Percentiles rank a stretch among this genome's conserved stretches.
Conservation (phyloP, 345 rosid genomes). For the Syzygium aqueum region DNA sequence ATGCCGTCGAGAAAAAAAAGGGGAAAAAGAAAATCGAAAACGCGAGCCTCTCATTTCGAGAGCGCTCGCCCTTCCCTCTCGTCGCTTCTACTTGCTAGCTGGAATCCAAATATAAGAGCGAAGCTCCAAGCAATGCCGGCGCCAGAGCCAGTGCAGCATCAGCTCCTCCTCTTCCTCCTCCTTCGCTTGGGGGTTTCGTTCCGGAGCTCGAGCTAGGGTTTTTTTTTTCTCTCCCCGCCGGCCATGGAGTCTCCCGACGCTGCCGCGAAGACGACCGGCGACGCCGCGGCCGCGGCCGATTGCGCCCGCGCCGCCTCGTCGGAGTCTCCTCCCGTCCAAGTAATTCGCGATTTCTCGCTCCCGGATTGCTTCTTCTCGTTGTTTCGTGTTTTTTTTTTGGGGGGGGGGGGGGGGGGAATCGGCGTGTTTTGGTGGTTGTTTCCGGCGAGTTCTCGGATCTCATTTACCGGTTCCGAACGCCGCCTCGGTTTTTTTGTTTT, state of each 20-base stretch:
- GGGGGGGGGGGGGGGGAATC: neutral
- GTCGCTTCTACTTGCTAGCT: no score
- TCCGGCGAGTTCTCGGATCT: neutral
- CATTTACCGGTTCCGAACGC: neutral
- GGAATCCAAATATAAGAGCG: neutral
- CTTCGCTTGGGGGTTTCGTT: neutral
- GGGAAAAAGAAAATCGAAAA: neutral
- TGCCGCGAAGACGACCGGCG: neutral
- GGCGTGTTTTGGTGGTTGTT: neutral
- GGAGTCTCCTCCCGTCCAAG: constrained; percentile 33
- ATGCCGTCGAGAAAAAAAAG: neutral
- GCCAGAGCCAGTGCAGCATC: neutral
- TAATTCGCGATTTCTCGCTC: constrained; percentile 2
- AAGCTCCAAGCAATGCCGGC: neutral
- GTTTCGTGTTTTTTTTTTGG: neutral
- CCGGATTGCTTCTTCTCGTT: neutral
- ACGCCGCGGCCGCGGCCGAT: neutral
- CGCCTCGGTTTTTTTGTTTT: neutral
- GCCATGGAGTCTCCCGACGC: constrained; percentile 20
- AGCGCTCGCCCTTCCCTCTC: neutral
- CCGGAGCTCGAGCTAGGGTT: neutral
- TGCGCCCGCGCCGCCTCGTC: neutral
- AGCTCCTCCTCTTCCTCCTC: neutral
- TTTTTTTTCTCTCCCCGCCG: neutral
- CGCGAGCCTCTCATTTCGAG: neutral